Evolutionary conservation across 108 stramenopile genomes (phyloP).

Genomic region (Aurantiochytrium sp.): DNA sequence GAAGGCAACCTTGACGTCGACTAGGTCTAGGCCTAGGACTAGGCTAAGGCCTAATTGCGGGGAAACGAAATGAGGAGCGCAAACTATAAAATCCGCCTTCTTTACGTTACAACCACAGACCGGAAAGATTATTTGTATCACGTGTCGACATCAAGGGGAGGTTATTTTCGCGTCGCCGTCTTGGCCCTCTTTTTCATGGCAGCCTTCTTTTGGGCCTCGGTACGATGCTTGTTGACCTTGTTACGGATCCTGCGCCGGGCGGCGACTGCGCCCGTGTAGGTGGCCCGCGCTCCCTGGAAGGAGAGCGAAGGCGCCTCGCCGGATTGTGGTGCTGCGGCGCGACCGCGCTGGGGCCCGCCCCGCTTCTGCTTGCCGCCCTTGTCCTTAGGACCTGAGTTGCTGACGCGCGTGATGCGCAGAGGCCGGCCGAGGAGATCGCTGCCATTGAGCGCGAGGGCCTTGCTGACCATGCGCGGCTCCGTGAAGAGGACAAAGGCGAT

Average conservation of each 20-base stretch:
- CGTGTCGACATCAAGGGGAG: too few species aligned
- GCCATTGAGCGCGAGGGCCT: neutral
- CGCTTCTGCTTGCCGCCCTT: neutral
- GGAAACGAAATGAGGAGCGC: too few species aligned
- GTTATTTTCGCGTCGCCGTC: too few species aligned
- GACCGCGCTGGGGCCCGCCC: neutral
- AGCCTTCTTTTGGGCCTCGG: neutral
- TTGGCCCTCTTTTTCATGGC: neutral
- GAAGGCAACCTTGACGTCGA: neutral
- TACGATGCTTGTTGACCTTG: neutral
- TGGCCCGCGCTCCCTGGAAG: neutral
- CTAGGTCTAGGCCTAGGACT: neutral
- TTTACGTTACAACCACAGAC: too few species aligned
- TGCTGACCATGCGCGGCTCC: neutral
- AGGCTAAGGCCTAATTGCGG: neutral
- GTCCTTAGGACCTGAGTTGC: neutral
- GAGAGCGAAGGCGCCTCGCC: neutral
- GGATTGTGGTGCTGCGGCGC: neutral
- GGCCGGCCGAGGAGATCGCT: neutral
- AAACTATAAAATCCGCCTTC: too few species aligned
- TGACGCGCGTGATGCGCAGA: neutral
- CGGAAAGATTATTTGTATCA: too few species aligned
- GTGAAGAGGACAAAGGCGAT: constrained; percentile 21
- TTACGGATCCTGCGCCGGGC: neutral
- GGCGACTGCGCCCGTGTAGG: neutral